A percentile compares a stretch with the other conserved stretches of the same genome.
phyloP scores from a whole-genome alignment of 768 basidiomycete genomes.

The Lepiota venenata region DNA sequence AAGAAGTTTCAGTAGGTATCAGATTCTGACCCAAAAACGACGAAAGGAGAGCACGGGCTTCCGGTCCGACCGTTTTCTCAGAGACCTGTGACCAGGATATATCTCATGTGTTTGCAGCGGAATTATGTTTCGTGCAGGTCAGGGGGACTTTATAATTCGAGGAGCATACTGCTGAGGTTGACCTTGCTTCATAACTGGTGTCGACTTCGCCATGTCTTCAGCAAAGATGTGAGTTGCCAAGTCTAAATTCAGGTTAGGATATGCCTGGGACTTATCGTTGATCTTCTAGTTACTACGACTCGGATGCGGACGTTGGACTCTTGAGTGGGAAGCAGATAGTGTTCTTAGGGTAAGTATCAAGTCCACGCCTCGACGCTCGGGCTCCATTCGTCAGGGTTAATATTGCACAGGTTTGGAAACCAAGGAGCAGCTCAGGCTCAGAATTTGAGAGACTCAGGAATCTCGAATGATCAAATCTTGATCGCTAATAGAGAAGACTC shows the following conservation, averaged over 20 bases:
- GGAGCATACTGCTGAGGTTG: background rate
- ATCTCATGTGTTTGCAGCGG: slow-evolving; percentile 1
- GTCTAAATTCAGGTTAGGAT: background rate
- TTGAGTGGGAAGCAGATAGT: slow-evolving; percentile 51
- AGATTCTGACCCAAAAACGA: background rate
- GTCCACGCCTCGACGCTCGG: background rate
- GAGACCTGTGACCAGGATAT: background rate
- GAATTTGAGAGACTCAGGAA: slow-evolving; percentile 61
- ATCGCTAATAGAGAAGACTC: slow-evolving; percentile 56
- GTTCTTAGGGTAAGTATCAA: slow-evolving; percentile 48
- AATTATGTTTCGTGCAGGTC: background rate
- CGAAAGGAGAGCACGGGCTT: background rate
- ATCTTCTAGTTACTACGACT: slow-evolving; percentile 50
- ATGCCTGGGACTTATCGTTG: background rate
- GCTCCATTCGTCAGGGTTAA: background rate
- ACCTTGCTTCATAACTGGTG: background rate
- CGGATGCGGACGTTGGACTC: slow-evolving; percentile 50
- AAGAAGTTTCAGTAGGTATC: background rate
- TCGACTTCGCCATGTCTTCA: slow-evolving; percentile 27
- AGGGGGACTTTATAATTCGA: background rate
- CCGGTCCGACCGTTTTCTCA: background rate
- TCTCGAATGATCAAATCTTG: slow-evolving; percentile 57
- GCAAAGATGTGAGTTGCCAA: slow-evolving; percentile 52
- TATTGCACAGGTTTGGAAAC: slow-evolving; percentile 50
- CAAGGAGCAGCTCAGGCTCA: slow-evolving; percentile 67